Evolutionary conservation across 805 yeast genomes (phyloP).

Genomic region (Candida bentonensis): DNA sequence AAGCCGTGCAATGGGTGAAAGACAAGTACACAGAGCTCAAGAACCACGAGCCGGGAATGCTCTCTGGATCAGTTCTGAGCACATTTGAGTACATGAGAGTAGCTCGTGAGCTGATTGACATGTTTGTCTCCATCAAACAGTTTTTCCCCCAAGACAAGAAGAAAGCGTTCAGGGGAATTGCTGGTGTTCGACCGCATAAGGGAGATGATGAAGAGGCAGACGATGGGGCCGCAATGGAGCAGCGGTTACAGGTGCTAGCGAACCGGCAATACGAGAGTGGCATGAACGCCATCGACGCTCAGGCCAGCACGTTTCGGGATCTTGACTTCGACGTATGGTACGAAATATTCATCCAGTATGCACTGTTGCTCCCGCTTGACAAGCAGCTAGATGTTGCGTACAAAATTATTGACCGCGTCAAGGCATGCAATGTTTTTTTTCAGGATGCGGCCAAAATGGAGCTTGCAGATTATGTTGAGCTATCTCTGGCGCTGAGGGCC

Average conservation of each 20-base stretch:
- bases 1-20: conserved; percentile 41
- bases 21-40: conserved; percentile 29
- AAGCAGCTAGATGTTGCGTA: conserved; percentile 50
- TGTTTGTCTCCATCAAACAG: conserved; percentile 61
- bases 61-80: conserved; percentile 39
- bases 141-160: conserved; percentile 70
- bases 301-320: conserved; percentile 48
- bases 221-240: conserved; percentile 16
- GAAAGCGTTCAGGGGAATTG: conserved; percentile 50
- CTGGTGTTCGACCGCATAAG: conserved; percentile 14
- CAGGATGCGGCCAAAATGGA: conserved; percentile 48
- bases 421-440: conserved; percentile 62
- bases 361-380: conserved; percentile 49
- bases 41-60: conserved; percentile 9
- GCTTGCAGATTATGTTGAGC: conserved; percentile 47
- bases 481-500: conserved; percentile 40
- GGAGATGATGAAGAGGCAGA: conserved; percentile 19
- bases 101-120: conserved; percentile 71
- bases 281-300: neutral
- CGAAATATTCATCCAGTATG: conserved; percentile 64
- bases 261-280: conserved; percentile 12
- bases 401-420: conserved; percentile 59
- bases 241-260: conserved; percentile 2
- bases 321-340: conserved; percentile 73
- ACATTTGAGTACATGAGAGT: conserved; percentile 68